Evolutionary conservation across 331 rosid genomes (phyloP).

Genomic region (Quercus tomentella): DNA sequence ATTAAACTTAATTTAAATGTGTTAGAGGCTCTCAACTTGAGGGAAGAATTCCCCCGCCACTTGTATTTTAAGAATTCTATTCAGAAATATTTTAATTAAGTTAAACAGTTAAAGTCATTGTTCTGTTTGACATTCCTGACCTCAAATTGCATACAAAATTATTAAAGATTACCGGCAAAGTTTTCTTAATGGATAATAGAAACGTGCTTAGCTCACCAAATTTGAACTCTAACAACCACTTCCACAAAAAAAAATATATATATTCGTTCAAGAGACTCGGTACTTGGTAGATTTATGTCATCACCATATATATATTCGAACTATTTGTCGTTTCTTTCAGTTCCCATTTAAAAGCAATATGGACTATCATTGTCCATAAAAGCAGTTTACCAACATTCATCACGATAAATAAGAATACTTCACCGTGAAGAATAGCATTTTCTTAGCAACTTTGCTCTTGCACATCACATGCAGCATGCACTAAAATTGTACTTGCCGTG

Average conservation of each 20-base stretch:
- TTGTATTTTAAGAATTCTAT: background rate
- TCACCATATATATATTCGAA: background rate
- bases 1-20: background rate
- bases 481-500: background rate
- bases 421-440: constrained; percentile 9
- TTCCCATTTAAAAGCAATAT: background rate
- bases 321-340: background rate
- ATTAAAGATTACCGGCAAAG: background rate
- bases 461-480: background rate
- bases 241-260: background rate
- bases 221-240: constrained; percentile 22
- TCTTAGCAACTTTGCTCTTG: constrained; percentile 1
- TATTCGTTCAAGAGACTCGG: background rate
- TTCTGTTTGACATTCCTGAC: background rate
- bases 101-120: background rate
- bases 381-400: constrained; percentile 10
- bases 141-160: background rate
- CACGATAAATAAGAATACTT: constrained; percentile 8
- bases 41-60: background rate
- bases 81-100: no score
- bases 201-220: constrained; percentile 21
- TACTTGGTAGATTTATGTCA: background rate
- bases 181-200: constrained; percentile 5
- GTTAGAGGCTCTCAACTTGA: no score
- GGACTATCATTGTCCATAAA: background rate